Base-by-base conservation (phyloP, 1,284 basidiomycete genomes). In the Sporisorium graminicola region DNA sequence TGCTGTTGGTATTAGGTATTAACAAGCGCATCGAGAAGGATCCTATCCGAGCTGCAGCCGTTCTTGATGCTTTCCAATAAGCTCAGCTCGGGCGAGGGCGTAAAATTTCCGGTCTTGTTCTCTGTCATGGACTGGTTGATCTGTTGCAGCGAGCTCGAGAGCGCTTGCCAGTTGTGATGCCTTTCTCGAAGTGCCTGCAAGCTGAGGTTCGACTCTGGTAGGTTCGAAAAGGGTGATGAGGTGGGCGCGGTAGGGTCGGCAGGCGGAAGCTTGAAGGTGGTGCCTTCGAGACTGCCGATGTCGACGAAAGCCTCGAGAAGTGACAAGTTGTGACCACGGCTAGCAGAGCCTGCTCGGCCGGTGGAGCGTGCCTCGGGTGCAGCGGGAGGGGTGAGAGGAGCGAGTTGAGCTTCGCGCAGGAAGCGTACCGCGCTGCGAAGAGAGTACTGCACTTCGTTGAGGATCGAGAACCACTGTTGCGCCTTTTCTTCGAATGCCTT, bases 381-480 rank as follows among this genome's bases (percentile, higher is more conserved):
- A 5, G 47, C 68, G 0, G 76, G 68, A 1, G 55, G 43, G 2
- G 73, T 63, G 27, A 78, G 52, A 0, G 76, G 69, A 2, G 76
- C 59, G 9, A 78, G 65, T 37, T 78, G 73, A 0, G 71, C 52
- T 26, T 74, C 67, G 13, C 76, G 35, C 2, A 78, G 46, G 29
- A 75, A 74, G 7, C 68, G 35, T 5, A 75, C 72, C 0, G 67
- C 76, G 20, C 61, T 68, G 0, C 76, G 57, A 0, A 78, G 64
- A 6, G 69, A 60, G 58, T 69, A 72, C 58, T 78, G 76, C 18
- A 78, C 76, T 50, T 78, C 73, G 64, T 76, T 78, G 60, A 78
- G 72, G 58, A 73, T 75, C 22, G 47, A 31, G 54, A 78, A 78
- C 76, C 76, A 78, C 43, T 70, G 61, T 46, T 78, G 73, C 3